These are phyloP conservation scores for Senecio squalidus DNA, from an alignment of 140 eudicot species.

Conservation along the genomic window DNA sequence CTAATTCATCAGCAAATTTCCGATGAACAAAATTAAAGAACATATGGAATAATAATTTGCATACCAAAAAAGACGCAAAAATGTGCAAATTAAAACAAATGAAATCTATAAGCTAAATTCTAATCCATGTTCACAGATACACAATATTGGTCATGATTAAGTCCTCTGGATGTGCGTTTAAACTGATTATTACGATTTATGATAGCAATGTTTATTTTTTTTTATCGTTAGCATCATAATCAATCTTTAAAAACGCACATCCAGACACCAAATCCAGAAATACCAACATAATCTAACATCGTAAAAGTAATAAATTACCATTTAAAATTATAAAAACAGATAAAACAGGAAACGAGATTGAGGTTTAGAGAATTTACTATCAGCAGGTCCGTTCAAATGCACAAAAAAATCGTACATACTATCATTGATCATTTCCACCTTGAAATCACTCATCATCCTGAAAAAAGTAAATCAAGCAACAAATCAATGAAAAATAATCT, in stretches of 20 bases:
- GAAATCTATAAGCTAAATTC: neutral
- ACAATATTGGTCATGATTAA: too few relatives aligned
- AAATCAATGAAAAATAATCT: neutral
- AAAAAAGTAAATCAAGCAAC: neutral
- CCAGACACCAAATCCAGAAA: neutral
- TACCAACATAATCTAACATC: neutral
- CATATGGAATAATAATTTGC: neutral
- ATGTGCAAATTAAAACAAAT: neutral
- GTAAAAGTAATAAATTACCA: neutral
- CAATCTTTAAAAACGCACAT: neutral
- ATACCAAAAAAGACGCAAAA: neutral
- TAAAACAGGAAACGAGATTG: neutral
- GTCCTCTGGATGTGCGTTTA: too few relatives aligned
- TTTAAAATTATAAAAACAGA: neutral
- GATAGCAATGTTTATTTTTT: too few relatives aligned
- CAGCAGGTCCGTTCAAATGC: slow-evolving; percentile 83
- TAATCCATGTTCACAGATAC: too few relatives aligned
- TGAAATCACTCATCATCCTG: neutral
- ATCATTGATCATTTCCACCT: slow-evolving; percentile 15
- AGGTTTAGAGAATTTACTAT: slow-evolving; percentile 46
- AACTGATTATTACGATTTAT: too few relatives aligned
- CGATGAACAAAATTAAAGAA: neutral
- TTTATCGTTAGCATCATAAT: too few relatives aligned
- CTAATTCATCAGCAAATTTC: slow-evolving; percentile 3
- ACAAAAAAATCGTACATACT: slow-evolving; percentile 90